Evolutionary conservation across 1,139 yeast species (phyloP).

Genomic region (Scheffersomyces titani): DNA sequence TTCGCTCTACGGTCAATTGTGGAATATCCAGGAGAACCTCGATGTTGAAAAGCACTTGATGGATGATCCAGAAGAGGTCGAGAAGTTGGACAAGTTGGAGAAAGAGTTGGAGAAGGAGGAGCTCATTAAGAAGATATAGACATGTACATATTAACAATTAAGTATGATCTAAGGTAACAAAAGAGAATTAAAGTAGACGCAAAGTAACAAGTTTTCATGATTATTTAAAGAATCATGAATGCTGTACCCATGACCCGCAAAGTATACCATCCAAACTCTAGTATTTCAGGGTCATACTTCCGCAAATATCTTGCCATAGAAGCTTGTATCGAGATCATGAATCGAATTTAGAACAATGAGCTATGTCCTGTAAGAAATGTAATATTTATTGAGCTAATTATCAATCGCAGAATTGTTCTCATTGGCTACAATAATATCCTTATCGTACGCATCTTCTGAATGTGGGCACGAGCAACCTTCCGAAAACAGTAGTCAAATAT

Average conservation of each 20-base stretch:
- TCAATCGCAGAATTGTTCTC: neutral
- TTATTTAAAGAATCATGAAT: too few relatives aligned
- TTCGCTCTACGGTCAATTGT: slow-evolving; percentile 73
- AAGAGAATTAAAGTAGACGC: too few relatives aligned
- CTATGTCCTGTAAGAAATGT: too few relatives aligned
- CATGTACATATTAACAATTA: neutral
- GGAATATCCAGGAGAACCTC: slow-evolving; percentile 90
- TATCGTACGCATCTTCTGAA: neutral
- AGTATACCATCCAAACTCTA: too few relatives aligned
- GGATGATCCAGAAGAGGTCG: slow-evolving; percentile 2
- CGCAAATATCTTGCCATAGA: too few relatives aligned
- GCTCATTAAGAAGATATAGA: neutral
- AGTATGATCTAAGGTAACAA: neutral
- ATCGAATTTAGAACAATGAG: too few relatives aligned
- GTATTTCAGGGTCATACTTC: too few relatives aligned
- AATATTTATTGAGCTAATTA: neutral
- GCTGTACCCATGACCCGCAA: too few relatives aligned
- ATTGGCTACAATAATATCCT: neutral
- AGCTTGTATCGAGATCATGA: too few relatives aligned
- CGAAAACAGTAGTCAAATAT: neutral
- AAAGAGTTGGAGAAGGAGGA: slow-evolving; percentile 1
- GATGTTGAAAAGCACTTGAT: slow-evolving; percentile 43
- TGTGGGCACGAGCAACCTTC: neutral
- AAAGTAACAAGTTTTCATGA: too few relatives aligned
- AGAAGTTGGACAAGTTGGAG: slow-evolving; percentile 2